Percentiles rank a stretch among this genome's conserved stretches.
Conservation (phyloP, 2,329 filamentous ascomycete genomes). For the Elsinoe australis region DNA sequence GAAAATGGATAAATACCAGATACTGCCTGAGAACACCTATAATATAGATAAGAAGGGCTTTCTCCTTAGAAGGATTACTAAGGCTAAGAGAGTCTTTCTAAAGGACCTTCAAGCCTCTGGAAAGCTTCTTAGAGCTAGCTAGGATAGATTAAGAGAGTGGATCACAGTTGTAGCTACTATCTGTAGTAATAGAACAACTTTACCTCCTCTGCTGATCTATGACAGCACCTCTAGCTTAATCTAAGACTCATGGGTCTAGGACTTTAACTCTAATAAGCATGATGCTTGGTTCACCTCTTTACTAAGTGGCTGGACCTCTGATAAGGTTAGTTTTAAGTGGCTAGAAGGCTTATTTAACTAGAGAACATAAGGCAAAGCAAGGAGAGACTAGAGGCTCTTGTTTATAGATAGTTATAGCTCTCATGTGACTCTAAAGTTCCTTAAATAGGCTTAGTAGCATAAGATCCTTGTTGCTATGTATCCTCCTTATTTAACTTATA, state of each 20-base stretch:
- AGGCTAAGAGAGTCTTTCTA: constrained; percentile 8
- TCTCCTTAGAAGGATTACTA: not conserved
- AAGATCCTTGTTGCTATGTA: constrained; percentile 18
- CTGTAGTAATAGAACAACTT: constrained; percentile 18
- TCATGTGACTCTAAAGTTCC: constrained; percentile 18
- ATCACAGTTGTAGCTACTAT: constrained; percentile 21
- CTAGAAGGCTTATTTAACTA: constrained; percentile 19
- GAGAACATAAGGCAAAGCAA: constrained; percentile 17
- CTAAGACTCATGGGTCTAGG: constrained; percentile 21
- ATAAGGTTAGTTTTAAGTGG: constrained; percentile 21
- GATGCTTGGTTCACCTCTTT: constrained; percentile 19
- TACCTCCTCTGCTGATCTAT: constrained; percentile 21
- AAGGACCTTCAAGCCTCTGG: constrained; percentile 4
- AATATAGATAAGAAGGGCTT: constrained; percentile 2
- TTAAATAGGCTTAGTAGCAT: constrained; percentile 16
- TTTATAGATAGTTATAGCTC: constrained; percentile 21
- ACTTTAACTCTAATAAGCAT: constrained; percentile 18
- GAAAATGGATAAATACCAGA: constrained; percentile 6
- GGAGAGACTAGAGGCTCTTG: constrained; percentile 19
- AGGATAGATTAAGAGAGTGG: constrained; percentile 22
- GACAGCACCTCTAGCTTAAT: constrained; percentile 17
- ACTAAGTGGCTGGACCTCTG: constrained; percentile 20
- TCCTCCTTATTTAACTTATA: constrained; percentile 20
- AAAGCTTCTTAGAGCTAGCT: constrained; percentile 13
- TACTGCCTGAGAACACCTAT: constrained; percentile 1